phyloP scores from a whole-genome alignment of 306 rosid genomes.

The Vigna angularis region DNA sequence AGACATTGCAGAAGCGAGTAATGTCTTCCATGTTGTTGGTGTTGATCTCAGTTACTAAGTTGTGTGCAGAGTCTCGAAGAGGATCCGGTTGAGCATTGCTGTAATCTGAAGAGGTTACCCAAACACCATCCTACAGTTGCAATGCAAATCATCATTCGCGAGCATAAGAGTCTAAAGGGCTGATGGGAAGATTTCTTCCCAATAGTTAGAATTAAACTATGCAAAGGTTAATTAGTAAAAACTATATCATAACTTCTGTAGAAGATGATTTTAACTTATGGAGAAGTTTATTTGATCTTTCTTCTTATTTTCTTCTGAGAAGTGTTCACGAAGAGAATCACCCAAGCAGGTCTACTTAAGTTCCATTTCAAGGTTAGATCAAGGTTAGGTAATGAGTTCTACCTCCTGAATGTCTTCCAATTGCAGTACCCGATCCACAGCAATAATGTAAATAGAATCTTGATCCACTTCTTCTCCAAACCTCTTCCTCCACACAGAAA shows the following conservation, averaged over 20 bases:
- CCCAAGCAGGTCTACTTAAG: too few species aligned
- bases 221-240: too few species aligned
- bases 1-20: conserved; percentile 82
- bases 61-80: conserved; percentile 78
- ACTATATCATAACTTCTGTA: too few species aligned
- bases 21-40: conserved; percentile 79
- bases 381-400: not conserved
- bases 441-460: conserved; percentile 66
- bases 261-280: too few species aligned
- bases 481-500: conserved; percentile 75
- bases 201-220: too few species aligned
- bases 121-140: conserved; percentile 61
- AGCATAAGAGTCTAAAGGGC: not conserved
- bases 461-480: conserved; percentile 83
- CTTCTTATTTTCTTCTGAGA: too few species aligned
- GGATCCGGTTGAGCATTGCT: conserved; percentile 84
- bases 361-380: not conserved
- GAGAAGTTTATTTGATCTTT: too few species aligned
- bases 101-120: conserved; percentile 78
- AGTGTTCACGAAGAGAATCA: too few species aligned
- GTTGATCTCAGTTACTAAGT: conserved; percentile 81
- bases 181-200: too few species aligned
- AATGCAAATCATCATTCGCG: conserved; percentile 26
- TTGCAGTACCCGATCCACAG: conserved; percentile 78
- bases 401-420: conserved; percentile 92